These are phyloP conservation scores for Lactarius vividus DNA, from an alignment of 768 basidiomycete genomes.

Conservation along the genomic window DNA sequence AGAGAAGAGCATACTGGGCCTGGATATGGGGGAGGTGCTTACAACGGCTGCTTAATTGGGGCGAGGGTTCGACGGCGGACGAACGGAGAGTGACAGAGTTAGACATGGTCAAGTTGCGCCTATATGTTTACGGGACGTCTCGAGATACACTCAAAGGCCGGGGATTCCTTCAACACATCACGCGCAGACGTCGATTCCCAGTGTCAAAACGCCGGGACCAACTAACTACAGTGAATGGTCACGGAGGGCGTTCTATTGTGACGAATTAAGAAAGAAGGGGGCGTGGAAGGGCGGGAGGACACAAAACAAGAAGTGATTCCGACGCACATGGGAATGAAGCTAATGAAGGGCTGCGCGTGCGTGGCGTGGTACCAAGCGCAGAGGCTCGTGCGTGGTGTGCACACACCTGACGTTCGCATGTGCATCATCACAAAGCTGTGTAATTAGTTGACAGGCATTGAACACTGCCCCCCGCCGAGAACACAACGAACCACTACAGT, in stretches of 20 bases:
- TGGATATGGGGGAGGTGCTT: neutral
- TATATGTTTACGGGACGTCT: neutral
- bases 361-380: neutral
- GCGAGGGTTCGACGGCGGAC: neutral
- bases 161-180: neutral
- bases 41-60: neutral
- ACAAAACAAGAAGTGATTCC: constrained; percentile 5
- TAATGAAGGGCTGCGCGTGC: neutral
- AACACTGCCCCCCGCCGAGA: neutral
- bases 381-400: neutral
- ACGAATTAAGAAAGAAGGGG: neutral
- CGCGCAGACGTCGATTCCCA: neutral
- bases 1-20: neutral
- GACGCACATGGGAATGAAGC: constrained; percentile 13
- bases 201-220: neutral
- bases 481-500: neutral
- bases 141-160: neutral
- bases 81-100: neutral
- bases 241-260: neutral
- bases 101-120: neutral
- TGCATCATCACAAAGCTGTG: constrained; percentile 4
- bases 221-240: neutral
- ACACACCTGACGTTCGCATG: constrained; percentile 14
- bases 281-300: neutral
- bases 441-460: neutral